A percentile compares a stretch with the other conserved stretches of the same genome.
Conservation (phyloP, 1,284 basidiomycete genomes). For the Trichosporon ovoides region DNA sequence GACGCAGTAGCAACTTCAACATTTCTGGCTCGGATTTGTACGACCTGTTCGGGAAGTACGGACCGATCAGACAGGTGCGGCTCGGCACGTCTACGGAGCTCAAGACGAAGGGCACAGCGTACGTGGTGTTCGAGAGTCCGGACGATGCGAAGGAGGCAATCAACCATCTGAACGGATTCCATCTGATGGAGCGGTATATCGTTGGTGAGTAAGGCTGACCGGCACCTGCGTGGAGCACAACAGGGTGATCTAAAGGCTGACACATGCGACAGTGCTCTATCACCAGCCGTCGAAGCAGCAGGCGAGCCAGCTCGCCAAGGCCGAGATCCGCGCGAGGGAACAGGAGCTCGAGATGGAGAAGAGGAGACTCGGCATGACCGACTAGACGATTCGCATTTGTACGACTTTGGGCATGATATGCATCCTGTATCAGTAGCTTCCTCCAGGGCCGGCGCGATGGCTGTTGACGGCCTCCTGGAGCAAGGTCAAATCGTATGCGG, state of each 20-base stretch:
- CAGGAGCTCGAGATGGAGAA: slow-evolving; percentile 84
- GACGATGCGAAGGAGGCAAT: slow-evolving; percentile 87
- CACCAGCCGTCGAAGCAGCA: slow-evolving; percentile 96
- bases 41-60: slow-evolving; percentile 96
- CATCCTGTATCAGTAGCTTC: slow-evolving; percentile 14
- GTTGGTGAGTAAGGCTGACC: slow-evolving; percentile 63
- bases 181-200: slow-evolving; percentile 95
- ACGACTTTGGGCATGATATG: background rate
- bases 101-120: slow-evolving; percentile 94
- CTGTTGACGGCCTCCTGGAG: no score
- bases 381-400: slow-evolving; percentile 14
- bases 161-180: slow-evolving; percentile 95
- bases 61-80: slow-evolving; percentile 90
- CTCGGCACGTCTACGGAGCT: slow-evolving; percentile 72
- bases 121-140: slow-evolving; percentile 59
- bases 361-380: slow-evolving; percentile 56
- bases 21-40: slow-evolving; percentile 87
- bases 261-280: slow-evolving; percentile 88
- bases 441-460: no score
- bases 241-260: background rate
- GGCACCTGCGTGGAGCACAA: no score
- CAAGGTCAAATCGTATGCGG: no score
- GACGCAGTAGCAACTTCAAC: slow-evolving; percentile 73
- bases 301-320: slow-evolving; percentile 75
- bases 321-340: slow-evolving; percentile 85